These are phyloP conservation scores for Aspergillus bridgeri DNA, from an alignment of 495 filamentous ascomycete species.

Conservation along the genomic window DNA sequence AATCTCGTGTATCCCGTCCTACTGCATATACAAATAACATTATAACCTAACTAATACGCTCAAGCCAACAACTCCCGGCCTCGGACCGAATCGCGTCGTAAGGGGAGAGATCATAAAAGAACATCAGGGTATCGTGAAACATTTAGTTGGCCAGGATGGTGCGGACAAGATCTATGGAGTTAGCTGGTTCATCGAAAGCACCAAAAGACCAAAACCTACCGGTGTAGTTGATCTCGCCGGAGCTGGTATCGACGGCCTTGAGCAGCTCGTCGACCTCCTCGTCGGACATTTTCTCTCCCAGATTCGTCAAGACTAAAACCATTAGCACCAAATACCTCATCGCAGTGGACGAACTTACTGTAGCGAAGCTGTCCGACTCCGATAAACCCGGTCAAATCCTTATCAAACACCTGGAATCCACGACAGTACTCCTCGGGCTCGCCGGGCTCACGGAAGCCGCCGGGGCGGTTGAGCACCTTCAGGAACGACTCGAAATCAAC, in stretches of 20 bases:
- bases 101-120: constrained; percentile 11
- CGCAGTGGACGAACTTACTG: constrained; percentile 44
- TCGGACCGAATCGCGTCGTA: constrained; percentile 7
- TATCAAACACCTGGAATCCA: constrained; percentile 98
- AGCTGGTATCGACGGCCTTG: constrained; percentile 92
- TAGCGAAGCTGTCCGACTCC: constrained; percentile 95
- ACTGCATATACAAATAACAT: constrained; percentile 11
- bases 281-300: constrained; percentile 98
- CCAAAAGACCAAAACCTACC: constrained; percentile 47
- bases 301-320: constrained; percentile 75
- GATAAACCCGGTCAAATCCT: constrained; percentile 97
- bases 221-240: constrained; percentile 94
- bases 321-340: neutral
- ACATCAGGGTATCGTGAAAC: constrained; percentile 27
- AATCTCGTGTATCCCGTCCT: neutral
- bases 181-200: neutral
- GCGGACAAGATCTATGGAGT: constrained; percentile 72
- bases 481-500: constrained; percentile 98
- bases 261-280: constrained; percentile 97
- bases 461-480: constrained; percentile 92
- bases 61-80: neutral
- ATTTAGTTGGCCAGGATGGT: constrained; percentile 88
- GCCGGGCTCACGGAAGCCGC: constrained; percentile 95
- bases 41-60: constrained; percentile 2
- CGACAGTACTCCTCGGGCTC: constrained; percentile 97